phyloP scores from a whole-genome alignment of 768 basidiomycete species.

The Naganishia randhawae region DNA sequence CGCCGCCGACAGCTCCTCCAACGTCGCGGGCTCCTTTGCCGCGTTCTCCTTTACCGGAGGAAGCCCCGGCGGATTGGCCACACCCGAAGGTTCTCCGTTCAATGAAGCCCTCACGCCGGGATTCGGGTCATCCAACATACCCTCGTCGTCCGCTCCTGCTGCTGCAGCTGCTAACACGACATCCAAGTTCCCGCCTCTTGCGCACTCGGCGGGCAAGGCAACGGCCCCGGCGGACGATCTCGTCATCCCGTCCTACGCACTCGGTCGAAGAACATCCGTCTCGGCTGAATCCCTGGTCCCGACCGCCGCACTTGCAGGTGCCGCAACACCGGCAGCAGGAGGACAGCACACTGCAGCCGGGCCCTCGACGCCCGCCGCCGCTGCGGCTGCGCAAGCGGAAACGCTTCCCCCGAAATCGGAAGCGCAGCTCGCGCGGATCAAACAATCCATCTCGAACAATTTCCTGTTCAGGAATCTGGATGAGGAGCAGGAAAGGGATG shows the following conservation, averaged over 20 bases:
- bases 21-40: constrained; percentile 24
- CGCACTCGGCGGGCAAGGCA: constrained; percentile 20
- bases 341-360: too few relatives aligned
- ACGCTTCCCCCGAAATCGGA: constrained; percentile 63
- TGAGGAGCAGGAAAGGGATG: constrained; percentile 89
- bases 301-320: constrained; percentile 47
- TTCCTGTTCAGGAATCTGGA: constrained; percentile 95
- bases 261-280: constrained; percentile 88
- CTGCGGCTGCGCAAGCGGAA: too few relatives aligned
- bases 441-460: constrained; percentile 76
- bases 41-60: constrained; percentile 25
- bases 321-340: too few relatives aligned
- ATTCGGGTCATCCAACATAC: neutral
- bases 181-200: constrained; percentile 17
- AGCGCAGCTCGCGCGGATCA: constrained; percentile 83
- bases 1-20: neutral
- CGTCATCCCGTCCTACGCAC: constrained; percentile 57
- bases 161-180: neutral
- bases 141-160: too few relatives aligned
- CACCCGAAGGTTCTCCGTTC: constrained; percentile 18
- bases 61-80: neutral
- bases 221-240: constrained; percentile 40
- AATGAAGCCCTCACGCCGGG: neutral
- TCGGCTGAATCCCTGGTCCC: constrained; percentile 92
- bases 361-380: too few relatives aligned